A percentile compares a stretch with the other conserved stretches of the same genome.
These are phyloP conservation scores for Rhodotorula taiwanensis DNA, from an alignment of 768 basidiomycete genomes.

Conservation along the genomic window DNA sequence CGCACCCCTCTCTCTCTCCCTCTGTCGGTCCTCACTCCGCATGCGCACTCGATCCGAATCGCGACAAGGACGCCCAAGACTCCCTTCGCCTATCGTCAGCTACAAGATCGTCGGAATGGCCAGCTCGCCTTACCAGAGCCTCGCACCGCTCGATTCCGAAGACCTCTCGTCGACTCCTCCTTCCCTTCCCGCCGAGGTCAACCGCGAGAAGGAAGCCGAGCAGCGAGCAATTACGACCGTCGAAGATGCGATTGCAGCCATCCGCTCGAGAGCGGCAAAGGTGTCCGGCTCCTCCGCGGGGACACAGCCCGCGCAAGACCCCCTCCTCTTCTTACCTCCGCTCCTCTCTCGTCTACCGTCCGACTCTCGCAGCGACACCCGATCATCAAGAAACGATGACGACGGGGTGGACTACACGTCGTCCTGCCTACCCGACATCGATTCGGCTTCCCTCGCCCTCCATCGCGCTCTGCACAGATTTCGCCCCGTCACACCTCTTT, in stretches of 20 bases:
- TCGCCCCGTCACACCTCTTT: constrained; percentile 53
- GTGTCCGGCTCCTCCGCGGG: neutral
- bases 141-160: no score
- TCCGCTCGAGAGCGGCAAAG: neutral
- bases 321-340: constrained; percentile 67
- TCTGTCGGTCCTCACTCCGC: no score
- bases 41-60: no score
- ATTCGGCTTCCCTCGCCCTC: constrained; percentile 71
- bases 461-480: constrained; percentile 80
- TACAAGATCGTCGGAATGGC: no score
- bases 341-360: constrained; percentile 65
- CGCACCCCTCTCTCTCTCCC: no score
- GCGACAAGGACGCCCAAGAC: no score
- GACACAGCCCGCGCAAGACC: neutral
- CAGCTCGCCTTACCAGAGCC: no score
- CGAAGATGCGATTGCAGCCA: neutral
- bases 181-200: no score
- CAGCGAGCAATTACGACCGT: no score
- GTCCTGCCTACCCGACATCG: constrained; percentile 75
- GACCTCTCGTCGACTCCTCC: no score
- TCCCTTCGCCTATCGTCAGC: no score
- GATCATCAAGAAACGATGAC: constrained; percentile 29
- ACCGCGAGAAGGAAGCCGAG: no score
- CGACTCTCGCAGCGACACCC: constrained; percentile 40
- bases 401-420: constrained; percentile 55